phyloP scores from a whole-genome alignment of 164 flowering plant species.

The Pachysandra terminalis region DNA sequence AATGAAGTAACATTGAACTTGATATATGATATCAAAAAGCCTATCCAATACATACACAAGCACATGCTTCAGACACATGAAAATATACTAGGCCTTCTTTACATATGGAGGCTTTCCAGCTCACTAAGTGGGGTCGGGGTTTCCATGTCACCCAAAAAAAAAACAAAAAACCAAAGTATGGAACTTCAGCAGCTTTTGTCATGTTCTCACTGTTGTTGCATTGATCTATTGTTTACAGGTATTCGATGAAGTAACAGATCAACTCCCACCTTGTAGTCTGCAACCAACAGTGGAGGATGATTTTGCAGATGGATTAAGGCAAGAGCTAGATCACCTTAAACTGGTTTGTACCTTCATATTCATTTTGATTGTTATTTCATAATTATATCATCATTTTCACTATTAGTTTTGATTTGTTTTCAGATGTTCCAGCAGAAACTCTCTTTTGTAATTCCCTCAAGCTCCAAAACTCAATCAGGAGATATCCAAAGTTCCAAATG shows the following conservation, averaged over 20 bases:
- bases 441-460: constrained; percentile 15
- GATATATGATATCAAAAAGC: too few relatives aligned
- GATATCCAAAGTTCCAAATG: too few relatives aligned
- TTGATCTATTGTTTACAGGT: constrained; percentile 27
- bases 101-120: too few relatives aligned
- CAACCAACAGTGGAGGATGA: constrained; percentile 20
- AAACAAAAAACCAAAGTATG: neutral
- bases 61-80: too few relatives aligned
- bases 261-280: neutral
- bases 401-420: neutral
- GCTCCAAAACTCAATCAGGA: constrained; percentile 11
- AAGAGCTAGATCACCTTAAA: constrained; percentile 45
- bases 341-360: constrained; percentile 19
- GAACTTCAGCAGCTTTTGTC: neutral
- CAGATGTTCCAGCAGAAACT: constrained; percentile 37
- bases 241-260: constrained; percentile 16
- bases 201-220: neutral
- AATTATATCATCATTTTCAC: neutral
- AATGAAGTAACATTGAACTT: too few relatives aligned
- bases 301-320: constrained; percentile 25
- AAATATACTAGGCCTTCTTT: too few relatives aligned
- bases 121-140: too few relatives aligned
- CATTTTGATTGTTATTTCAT: neutral
- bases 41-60: too few relatives aligned
- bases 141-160: too few relatives aligned